A percentile compares a stretch with the other conserved stretches of the same genome.
These are phyloP conservation scores for Verticillium tricorpus DNA, from an alignment of 2,329 filamentous ascomycete genomes.

Conservation along the genomic window DNA sequence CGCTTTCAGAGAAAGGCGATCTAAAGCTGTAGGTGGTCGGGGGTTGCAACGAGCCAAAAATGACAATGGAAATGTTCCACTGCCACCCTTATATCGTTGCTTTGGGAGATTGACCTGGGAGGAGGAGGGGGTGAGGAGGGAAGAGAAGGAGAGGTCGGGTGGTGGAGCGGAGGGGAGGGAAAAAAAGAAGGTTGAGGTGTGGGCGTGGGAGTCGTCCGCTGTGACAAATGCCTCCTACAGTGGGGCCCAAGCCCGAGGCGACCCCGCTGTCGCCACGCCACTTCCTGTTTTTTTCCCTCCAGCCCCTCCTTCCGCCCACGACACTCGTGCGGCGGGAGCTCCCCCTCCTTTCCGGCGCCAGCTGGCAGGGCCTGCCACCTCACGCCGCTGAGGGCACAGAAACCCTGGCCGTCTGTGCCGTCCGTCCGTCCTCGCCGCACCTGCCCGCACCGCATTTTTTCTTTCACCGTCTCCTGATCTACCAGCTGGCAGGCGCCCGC, in stretches of 20 bases:
- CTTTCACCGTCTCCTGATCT: neutral
- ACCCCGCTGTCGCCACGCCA: constrained; percentile 1
- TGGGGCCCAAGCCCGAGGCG: neutral
- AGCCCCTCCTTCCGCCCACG: neutral
- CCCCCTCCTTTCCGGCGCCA: neutral
- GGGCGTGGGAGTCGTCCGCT: constrained; percentile 4
- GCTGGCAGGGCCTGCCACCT: neutral
- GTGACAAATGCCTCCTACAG: constrained; percentile 5
- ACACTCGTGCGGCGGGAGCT: neutral
- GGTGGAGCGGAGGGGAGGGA: constrained; percentile 5
- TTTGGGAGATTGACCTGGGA: constrained; percentile 14
- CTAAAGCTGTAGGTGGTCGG: constrained; percentile 6
- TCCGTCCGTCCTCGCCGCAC: neutral
- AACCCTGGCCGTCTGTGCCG: neutral
- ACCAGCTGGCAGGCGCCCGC: neutral
- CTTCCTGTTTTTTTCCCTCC: neutral
- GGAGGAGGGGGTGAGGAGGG: constrained; percentile 8
- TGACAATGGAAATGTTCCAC: constrained; percentile 32
- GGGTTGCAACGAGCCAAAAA: constrained; percentile 28
- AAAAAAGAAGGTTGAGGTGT: constrained; percentile 15
- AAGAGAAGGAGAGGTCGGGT: constrained; percentile 2
- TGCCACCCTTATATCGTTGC: constrained; percentile 35
- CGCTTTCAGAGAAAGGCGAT: constrained; percentile 11
- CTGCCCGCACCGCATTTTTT: neutral
- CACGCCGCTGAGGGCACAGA: neutral